A percentile compares a stretch with the other conserved stretches of the same genome.
Evolutionary conservation across 495 filamentous ascomycete genomes (phyloP).

Genomic region (Tuber microsphaerosporum): DNA sequence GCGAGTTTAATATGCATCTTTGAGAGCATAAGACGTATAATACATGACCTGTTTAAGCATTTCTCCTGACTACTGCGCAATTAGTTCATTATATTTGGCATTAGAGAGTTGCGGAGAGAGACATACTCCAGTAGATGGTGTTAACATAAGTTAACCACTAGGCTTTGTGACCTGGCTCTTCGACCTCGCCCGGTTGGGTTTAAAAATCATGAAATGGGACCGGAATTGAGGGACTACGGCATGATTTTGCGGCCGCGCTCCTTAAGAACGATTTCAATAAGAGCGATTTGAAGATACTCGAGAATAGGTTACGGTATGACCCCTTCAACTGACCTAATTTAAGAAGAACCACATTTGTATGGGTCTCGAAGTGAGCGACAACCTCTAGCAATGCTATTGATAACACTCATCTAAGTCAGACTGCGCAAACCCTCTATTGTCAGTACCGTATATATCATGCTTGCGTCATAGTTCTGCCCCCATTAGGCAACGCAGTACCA

Average conservation of each 20-base stretch:
- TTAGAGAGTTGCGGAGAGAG: not conserved
- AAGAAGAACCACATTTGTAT: not conserved
- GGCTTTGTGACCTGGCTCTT: not conserved
- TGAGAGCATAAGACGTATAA: not conserved
- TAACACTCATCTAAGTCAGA: not conserved
- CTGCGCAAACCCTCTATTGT: not conserved
- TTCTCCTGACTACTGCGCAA: constrained; percentile 27
- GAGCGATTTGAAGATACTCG: not conserved
- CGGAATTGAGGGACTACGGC: not conserved
- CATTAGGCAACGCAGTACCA: too few relatives aligned
- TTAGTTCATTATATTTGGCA: constrained; percentile 20
- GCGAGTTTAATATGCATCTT: not conserved
- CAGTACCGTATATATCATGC: constrained; percentile 15
- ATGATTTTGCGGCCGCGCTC: not conserved
- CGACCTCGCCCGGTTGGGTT: not conserved
- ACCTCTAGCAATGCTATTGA: not conserved
- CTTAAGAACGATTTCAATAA: not conserved
- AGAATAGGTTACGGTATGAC: not conserved
- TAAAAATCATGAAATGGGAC: not conserved
- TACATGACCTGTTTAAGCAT: constrained; percentile 7
- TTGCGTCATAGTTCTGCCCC: too few relatives aligned
- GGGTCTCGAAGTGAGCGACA: not conserved
- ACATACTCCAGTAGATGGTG: not conserved
- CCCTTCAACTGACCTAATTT: not conserved
- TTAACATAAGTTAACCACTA: not conserved